Conservation (phyloP, 129 eudicot species). For the Chrysanthemum makinoi region DNA sequence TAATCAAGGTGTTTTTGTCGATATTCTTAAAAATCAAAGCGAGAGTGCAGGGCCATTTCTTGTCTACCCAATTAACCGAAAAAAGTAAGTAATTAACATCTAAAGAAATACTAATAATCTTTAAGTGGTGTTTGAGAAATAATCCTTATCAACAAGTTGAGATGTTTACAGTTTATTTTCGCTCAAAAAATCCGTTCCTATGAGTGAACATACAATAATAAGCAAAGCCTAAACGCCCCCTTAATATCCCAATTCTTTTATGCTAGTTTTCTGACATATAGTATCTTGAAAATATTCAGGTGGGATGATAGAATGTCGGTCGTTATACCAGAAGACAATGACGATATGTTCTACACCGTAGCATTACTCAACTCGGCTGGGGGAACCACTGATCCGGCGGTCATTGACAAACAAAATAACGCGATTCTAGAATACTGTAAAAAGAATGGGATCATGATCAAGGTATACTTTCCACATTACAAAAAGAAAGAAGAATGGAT, state of each 20-base stretch:
- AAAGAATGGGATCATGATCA: constrained; percentile 26
- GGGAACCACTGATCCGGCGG: neutral
- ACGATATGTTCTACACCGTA: constrained; percentile 31
- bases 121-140: neutral
- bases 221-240: neutral
- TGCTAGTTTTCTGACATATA: neutral
- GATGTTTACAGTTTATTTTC: too few relatives aligned
- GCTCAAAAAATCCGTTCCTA: too few relatives aligned
- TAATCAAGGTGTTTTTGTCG: constrained; percentile 40
- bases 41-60: constrained; percentile 37
- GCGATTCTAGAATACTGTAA: constrained; percentile 28
- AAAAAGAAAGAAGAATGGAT: constrained; percentile 33
- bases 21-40: constrained; percentile 32
- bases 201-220: too few relatives aligned
- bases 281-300: constrained; percentile 21
- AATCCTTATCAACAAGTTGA: too few relatives aligned
- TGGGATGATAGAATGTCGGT: constrained; percentile 42
- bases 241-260: neutral
- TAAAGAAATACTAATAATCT: neutral
- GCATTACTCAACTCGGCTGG: constrained; percentile 26
- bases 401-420: constrained; percentile 29
- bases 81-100: constrained; percentile 26
- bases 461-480: constrained; percentile 39
- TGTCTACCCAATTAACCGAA: constrained; percentile 44
- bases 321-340: constrained; percentile 33